phyloP scores from a whole-genome alignment of 106 monocot species.

The Hemerocallis citrina region DNA sequence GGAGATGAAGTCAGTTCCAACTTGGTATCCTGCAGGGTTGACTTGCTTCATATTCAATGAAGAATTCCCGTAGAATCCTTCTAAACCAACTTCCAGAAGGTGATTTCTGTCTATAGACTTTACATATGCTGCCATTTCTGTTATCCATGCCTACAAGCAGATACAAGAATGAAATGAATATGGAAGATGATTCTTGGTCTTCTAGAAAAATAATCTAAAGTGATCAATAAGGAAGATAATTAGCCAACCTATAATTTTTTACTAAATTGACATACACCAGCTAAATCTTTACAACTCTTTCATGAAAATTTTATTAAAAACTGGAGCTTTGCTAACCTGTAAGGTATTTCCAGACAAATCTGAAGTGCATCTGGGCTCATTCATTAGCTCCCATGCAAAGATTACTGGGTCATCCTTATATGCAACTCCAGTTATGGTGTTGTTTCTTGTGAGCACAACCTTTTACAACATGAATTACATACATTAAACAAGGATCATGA shows the following conservation, averaged over 20 bases:
- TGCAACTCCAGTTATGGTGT: constrained; percentile 36
- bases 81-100: constrained; percentile 49
- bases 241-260: background rate
- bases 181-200: background rate
- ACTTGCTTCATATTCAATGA: constrained; percentile 23
- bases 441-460: constrained; percentile 45
- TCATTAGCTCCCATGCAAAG: constrained; percentile 64
- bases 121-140: constrained; percentile 50
- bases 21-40: constrained; percentile 39
- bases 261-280: background rate
- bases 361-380: constrained; percentile 57
- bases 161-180: background rate
- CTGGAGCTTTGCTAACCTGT: constrained; percentile 15
- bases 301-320: background rate
- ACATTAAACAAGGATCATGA: background rate
- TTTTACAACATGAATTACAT: constrained; percentile 4
- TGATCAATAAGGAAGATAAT: background rate
- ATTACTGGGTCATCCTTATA: constrained; percentile 58
- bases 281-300: background rate
- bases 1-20: constrained; percentile 64
- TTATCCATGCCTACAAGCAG: constrained; percentile 32
- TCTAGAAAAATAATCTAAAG: background rate
- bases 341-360: constrained; percentile 38
- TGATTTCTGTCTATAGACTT: constrained; percentile 55
- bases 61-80: constrained; percentile 63